Evolutionary conservation across 2,329 filamentous ascomycete genomes (phyloP).

Genomic region (Verticillium albo-atrum): DNA sequence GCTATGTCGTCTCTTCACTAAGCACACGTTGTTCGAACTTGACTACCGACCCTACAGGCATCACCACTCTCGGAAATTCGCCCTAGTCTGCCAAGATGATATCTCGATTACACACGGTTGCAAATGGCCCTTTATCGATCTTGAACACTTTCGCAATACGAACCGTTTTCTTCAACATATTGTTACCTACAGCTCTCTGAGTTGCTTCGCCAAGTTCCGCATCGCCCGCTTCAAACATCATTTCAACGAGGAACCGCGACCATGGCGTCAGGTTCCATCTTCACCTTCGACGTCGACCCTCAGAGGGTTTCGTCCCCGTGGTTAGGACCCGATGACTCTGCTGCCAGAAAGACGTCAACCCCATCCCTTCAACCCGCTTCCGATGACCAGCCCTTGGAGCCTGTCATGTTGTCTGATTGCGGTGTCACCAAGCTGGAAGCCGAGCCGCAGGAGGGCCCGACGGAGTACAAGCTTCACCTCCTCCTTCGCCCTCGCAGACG

Average conservation of each 20-base stretch:
- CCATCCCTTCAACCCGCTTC: slow-evolving; percentile 9
- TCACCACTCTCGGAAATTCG: not conserved
- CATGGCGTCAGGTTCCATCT: slow-evolving; percentile 95
- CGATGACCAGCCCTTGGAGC: slow-evolving; percentile 21
- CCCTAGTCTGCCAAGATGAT: slow-evolving; percentile 32
- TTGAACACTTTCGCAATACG: not conserved
- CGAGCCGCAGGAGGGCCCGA: slow-evolving; percentile 90
- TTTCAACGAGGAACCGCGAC: not conserved
- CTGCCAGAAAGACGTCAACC: slow-evolving; percentile 26
- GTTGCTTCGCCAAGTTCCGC: not conserved
- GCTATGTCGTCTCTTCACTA: not conserved
- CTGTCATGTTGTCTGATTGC: slow-evolving; percentile 52
- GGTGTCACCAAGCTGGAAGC: slow-evolving; percentile 74
- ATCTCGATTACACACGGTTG: slow-evolving; percentile 25
- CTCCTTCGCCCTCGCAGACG: slow-evolving; percentile 72
- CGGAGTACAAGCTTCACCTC: slow-evolving; percentile 94
- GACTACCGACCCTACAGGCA: not conserved
- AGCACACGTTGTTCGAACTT: not conserved
- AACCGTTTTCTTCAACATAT: not conserved
- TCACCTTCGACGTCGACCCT: slow-evolving; percentile 88
- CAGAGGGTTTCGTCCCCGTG: slow-evolving; percentile 88
- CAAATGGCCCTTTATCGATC: not conserved
- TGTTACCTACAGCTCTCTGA: not conserved
- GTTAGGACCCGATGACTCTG: slow-evolving; percentile 54
- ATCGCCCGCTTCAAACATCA: not conserved